Evolutionary conservation across 2,329 filamentous ascomycete genomes (phyloP), one percentile per base, ranked within the genome.

Genomic region (Emericellopsis cladophorae): DNA sequence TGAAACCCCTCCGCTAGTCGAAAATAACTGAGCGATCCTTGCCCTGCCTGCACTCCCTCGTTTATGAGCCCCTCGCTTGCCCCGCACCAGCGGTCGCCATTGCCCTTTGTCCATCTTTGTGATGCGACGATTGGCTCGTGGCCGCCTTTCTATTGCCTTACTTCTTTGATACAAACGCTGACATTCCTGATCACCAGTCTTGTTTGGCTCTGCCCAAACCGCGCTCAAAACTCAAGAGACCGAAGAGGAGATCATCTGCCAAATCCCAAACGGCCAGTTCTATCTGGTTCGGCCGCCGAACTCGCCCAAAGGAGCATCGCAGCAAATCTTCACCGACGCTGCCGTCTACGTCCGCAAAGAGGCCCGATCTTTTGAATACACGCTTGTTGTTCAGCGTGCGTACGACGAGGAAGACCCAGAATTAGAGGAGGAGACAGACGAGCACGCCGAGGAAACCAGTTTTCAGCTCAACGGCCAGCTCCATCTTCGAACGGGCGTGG

Each of bases 381-480:
- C 98, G 60, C 84, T 98, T 11, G 90, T 96, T 33, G 77, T 96
- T 34, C 92, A 98, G 60, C 79, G 92, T 45, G 90, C 90, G 44
- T 98, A 94, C 69, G 92, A 98, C 57, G 92, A 98, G 64, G 92
- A 92, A 42, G 92, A 98, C 56, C 90, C 89, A 47, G 90, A 96
- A 54, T 66, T 95, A 34, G 88, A 82, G 36, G 90, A 95, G 51
- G 90, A 95, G 57, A 86, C 89, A 53, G 86, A 79, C 40, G 86
- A 90, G 47, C 84, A 94, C 65, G 81, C 74, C 37, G 82, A 77
- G 43, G 92, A 98, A 65, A 95, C 95, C 68, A 90, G 83, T 0
- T 98, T 96, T 57, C 64, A 96, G 37, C 79, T 98, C n/a, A 90
- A 96, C 73, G 83, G 95, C 59, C 77, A 79, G 41, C 71, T 98